A percentile compares a stretch with the other conserved stretches of the same genome.
phyloP scores from a whole-genome alignment of 1,139 yeast species.

The Yamadazyma oceani region DNA sequence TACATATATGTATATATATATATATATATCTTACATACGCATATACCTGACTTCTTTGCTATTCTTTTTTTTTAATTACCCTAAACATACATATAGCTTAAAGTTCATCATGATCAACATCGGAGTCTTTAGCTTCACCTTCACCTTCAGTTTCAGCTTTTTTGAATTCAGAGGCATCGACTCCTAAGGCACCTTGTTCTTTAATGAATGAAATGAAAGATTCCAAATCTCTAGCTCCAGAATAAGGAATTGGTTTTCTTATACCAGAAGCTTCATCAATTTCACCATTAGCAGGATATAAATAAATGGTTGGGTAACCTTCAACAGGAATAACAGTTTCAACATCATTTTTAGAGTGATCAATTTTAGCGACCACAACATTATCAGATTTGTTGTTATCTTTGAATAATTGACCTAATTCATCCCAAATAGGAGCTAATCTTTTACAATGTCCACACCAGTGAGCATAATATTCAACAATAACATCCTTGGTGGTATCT shows the following conservation, averaged over 20 bases:
- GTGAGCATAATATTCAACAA: slow-evolving; percentile 95
- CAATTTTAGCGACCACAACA: slow-evolving; percentile 81
- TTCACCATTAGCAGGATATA: slow-evolving; percentile 88
- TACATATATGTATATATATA: too few relatives aligned
- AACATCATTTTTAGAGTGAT: slow-evolving; percentile 88
- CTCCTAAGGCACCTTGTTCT: slow-evolving; percentile 57
- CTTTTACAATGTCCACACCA: slow-evolving; percentile 99
- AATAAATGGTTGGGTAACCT: slow-evolving; percentile 92
- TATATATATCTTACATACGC: background rate
- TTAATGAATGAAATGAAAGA: slow-evolving; percentile 68
- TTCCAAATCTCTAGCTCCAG: slow-evolving; percentile 75
- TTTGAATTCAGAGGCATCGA: slow-evolving; percentile 48
- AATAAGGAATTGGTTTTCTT: slow-evolving; percentile 66
- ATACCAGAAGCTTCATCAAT: slow-evolving; percentile 54
- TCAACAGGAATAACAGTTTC: slow-evolving; percentile 62
- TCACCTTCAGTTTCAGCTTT: slow-evolving; percentile 29
- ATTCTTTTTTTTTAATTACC: too few relatives aligned
- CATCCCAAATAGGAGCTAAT: slow-evolving; percentile 90
- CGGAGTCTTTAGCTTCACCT: slow-evolving; percentile 19
- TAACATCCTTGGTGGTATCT: slow-evolving; percentile 76
- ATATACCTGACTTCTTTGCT: background rate
- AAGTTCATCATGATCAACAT: slow-evolving; percentile 42
- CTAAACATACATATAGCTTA: too few relatives aligned
- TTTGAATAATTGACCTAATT: slow-evolving; percentile 69
- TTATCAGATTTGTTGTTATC: slow-evolving; percentile 46